Percentiles rank a stretch among this genome's conserved stretches.
These are phyloP conservation scores for Brachypodium distachyon DNA, from an alignment of 202 grass and related monocot genomes.

Conservation along the genomic window DNA sequence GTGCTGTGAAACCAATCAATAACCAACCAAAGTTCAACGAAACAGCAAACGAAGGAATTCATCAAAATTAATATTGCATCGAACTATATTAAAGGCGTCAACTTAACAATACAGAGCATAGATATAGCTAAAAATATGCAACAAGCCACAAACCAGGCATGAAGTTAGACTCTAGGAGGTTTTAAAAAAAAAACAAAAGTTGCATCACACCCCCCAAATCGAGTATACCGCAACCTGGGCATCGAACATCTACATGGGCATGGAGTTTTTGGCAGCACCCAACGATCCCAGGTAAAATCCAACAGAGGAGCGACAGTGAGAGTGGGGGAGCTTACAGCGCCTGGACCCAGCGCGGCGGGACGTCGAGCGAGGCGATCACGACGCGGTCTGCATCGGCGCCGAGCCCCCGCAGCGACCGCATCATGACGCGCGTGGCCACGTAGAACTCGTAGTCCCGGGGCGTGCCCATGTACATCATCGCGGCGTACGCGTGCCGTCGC, in stretches of 20 bases:
- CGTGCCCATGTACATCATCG: constrained; percentile 99
- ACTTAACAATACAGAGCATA: not conserved
- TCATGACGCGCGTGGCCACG: constrained; percentile 98
- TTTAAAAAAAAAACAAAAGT: not conserved
- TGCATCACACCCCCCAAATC: not conserved
- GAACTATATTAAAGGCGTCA: not conserved
- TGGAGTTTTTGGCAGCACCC: not conserved
- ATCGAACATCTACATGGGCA: not conserved
- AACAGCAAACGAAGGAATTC: not conserved
- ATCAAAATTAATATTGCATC: not conserved
- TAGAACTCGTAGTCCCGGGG: constrained; percentile 98
- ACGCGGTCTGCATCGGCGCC: constrained; percentile 63
- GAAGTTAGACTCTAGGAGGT: not conserved
- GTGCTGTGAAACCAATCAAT: not conserved
- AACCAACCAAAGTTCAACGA: not conserved
- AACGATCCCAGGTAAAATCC: not conserved
- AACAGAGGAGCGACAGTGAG: not conserved
- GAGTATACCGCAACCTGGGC: not conserved
- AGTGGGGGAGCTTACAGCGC: constrained; percentile 39
- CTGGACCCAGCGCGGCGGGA: constrained; percentile 62
- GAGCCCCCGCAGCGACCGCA: constrained; percentile 59
- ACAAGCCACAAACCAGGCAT: not conserved
- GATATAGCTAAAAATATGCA: not conserved
- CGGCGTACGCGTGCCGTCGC: constrained; percentile 70
- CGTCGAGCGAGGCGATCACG: constrained; percentile 88